A percentile compares a stretch with the other conserved stretches of the same genome.
phyloP scores from a whole-genome alignment of 78 protist genomes.

The Pigoraptor vietnamica region DNA sequence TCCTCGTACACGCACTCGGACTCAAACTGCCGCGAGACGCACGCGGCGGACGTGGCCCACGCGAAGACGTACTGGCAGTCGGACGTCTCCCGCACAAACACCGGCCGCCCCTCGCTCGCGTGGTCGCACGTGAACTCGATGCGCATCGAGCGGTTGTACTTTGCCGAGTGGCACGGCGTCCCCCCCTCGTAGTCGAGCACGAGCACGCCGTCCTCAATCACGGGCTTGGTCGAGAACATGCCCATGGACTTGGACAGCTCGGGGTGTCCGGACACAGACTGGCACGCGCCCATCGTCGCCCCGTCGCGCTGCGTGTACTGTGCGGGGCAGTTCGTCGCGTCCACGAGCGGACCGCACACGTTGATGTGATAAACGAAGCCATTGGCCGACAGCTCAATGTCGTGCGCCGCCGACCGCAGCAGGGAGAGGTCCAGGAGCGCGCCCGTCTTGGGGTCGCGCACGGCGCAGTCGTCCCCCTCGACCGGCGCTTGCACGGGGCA shows the following conservation, averaged over 20 bases:
- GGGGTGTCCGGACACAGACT: not conserved
- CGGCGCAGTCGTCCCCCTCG: not conserved
- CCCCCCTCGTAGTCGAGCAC: not conserved
- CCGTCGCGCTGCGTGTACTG: not conserved
- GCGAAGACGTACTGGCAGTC: not conserved
- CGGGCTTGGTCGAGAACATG: not conserved
- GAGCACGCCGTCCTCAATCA: not conserved
- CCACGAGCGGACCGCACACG: not conserved
- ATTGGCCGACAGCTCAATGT: not conserved
- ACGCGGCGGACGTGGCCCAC: conserved; percentile 7
- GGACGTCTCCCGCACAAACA: not conserved
- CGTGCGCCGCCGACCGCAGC: not conserved
- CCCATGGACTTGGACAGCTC: not conserved
- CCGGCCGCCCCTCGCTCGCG: not conserved
- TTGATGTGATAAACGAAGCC: not conserved
- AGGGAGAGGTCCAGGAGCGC: not conserved
- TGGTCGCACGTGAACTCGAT: not conserved
- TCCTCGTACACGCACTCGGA: not conserved
- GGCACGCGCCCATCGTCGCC: not conserved
- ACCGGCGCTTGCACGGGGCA: not conserved
- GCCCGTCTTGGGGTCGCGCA: not conserved
- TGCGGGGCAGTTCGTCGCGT: not conserved
- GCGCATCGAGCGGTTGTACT: not conserved
- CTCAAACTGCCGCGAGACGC: not conserved
- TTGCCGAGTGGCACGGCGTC: not conserved